Conservation (phyloP, 805 yeast genomes). For the Cephaloascus albidus region DNA sequence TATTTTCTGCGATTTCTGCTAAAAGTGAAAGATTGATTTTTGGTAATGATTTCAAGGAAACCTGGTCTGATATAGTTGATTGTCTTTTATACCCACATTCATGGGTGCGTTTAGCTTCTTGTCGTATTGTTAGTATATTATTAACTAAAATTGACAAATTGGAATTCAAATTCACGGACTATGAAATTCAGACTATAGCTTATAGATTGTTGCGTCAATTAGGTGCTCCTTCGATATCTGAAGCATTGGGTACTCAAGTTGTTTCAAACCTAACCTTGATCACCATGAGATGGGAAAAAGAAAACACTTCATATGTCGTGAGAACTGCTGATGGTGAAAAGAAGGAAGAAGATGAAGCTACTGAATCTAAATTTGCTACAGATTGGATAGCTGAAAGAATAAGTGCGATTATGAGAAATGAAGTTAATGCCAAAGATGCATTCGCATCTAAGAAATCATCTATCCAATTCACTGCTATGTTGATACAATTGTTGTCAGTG, state of each 20-base stretch:
- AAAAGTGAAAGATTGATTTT: constrained; percentile 21
- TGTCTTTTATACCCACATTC: constrained; percentile 77
- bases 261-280: constrained; percentile 60
- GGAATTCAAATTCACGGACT: constrained; percentile 22
- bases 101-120: constrained; percentile 73
- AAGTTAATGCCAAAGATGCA: constrained; percentile 42
- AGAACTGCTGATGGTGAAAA: constrained; percentile 10
- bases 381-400: constrained; percentile 59
- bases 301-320: constrained; percentile 23
- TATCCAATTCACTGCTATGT: constrained; percentile 63
- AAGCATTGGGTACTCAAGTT: constrained; percentile 51
- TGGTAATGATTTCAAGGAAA: constrained; percentile 14
- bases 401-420: constrained; percentile 57
- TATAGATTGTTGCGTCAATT: constrained; percentile 67
- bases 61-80: constrained; percentile 46
- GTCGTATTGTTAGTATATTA: constrained; percentile 47
- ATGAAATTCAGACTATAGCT: constrained; percentile 58
- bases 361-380: constrained; percentile 25
- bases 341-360: constrained; percentile 11
- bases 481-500: constrained; percentile 37
- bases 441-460: constrained; percentile 55
- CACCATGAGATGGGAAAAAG: constrained; percentile 50
- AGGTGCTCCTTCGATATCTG: constrained; percentile 67
- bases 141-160: constrained; percentile 29
- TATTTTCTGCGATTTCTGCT: constrained; percentile 33